Evolutionary conservation across 306 rosid species (phyloP).

Genomic region (Cucurbita maxima): DNA sequence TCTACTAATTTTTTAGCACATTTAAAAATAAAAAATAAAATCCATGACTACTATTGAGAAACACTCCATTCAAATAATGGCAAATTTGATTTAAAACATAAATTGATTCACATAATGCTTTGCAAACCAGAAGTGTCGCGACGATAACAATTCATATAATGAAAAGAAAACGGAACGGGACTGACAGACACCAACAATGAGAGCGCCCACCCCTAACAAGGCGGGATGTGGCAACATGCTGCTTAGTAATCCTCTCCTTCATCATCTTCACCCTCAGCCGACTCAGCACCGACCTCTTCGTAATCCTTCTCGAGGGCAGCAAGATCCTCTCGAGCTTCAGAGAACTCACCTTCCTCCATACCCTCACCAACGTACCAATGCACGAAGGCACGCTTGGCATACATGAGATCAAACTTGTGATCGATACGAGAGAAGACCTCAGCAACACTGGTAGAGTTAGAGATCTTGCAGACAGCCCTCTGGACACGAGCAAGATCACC

Average conservation of each 20-base stretch:
- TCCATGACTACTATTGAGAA: background rate
- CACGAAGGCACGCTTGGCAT: constrained; percentile 70
- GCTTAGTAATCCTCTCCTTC: constrained; percentile 48
- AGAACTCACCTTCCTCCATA: constrained; percentile 83
- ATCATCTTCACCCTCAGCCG: constrained; percentile 51
- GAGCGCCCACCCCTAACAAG: background rate
- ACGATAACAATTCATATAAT: background rate
- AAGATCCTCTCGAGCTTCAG: constrained; percentile 76
- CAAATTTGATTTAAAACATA: background rate
- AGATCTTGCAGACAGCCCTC: constrained; percentile 80
- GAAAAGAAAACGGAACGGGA: background rate
- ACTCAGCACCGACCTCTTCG: constrained; percentile 71
- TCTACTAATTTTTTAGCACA: too few species aligned
- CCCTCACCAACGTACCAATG: constrained; percentile 93
- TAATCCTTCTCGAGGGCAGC: constrained; percentile 74
- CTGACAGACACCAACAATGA: too few species aligned
- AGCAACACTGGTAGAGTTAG: constrained; percentile 74
- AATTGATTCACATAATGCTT: background rate
- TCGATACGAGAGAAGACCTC: constrained; percentile 74
- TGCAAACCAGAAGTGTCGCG: background rate
- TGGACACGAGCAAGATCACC: constrained; percentile 76
- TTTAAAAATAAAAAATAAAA: background rate
- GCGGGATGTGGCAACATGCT: background rate
- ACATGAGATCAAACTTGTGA: constrained; percentile 74
- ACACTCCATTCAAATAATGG: background rate